phyloP scores from a whole-genome alignment of 108 stramenopile genomes.

The Chaetoceros tenuissimus region DNA sequence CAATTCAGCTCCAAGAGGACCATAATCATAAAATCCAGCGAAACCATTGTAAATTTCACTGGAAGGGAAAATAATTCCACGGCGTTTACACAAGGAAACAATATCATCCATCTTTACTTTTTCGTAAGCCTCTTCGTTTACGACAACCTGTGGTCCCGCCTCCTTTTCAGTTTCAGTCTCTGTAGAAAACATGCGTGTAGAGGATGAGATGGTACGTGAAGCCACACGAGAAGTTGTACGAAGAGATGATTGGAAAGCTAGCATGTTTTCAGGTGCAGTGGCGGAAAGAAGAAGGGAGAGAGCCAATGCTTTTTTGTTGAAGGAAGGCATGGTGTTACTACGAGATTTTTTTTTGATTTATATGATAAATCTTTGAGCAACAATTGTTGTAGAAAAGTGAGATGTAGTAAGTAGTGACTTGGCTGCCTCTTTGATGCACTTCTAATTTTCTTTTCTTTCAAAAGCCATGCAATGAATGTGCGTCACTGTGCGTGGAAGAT shows the following conservation, averaged over 20 bases:
- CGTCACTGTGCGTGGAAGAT: too few species aligned
- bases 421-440: too few species aligned
- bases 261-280: not conserved
- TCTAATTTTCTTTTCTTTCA: too few species aligned
- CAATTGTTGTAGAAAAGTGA: too few species aligned
- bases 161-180: not conserved
- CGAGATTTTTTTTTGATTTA: too few species aligned
- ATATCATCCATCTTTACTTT: conserved; percentile 75
- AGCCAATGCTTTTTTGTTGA: conserved; percentile 22
- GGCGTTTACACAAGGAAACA: conserved; percentile 88
- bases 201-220: not conserved
- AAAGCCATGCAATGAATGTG: too few species aligned
- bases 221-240: not conserved
- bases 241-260: not conserved
- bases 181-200: too few species aligned
- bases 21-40: conserved; percentile 97
- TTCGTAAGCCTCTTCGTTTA: conserved; percentile 16
- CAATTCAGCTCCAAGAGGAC: conserved; percentile 86
- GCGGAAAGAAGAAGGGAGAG: not conserved
- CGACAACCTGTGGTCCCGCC: not conserved
- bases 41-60: conserved; percentile 96
- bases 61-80: conserved; percentile 94
- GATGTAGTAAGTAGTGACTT: too few species aligned
- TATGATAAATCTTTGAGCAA: too few species aligned
- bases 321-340: too few species aligned